These are phyloP conservation scores for Xylaria digitata DNA, from an alignment of 2,329 filamentous ascomycete species.

Conservation along the genomic window DNA sequence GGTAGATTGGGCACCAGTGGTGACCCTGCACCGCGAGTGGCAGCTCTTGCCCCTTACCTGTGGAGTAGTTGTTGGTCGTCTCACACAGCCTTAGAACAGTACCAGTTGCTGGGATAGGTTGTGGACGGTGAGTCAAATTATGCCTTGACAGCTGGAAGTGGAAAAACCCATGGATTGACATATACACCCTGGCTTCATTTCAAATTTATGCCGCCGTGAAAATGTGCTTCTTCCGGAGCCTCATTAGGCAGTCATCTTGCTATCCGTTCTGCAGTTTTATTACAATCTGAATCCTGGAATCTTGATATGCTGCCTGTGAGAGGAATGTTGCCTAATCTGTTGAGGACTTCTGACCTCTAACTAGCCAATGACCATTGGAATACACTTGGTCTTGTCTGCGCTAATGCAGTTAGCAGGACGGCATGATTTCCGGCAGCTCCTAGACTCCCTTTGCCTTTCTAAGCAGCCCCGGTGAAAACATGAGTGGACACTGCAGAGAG, in stretches of 20 bases:
- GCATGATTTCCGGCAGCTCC: constrained; percentile 12
- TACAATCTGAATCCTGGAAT: too few relatives aligned
- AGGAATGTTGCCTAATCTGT: too few relatives aligned
- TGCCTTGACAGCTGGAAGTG: constrained; percentile 11
- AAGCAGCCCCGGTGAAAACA: constrained; percentile 8
- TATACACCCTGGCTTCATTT: constrained; percentile 12
- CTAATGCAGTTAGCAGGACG: constrained; percentile 13
- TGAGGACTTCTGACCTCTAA: constrained; percentile 10
- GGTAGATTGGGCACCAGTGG: not conserved
- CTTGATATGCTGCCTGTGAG: too few relatives aligned
- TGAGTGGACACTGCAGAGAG: constrained; percentile 37
- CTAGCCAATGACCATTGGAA: constrained; percentile 9
- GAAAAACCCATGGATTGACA: constrained; percentile 9
- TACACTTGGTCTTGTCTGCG: constrained; percentile 5
- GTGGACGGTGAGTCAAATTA: constrained; percentile 9
- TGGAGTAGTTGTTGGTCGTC: constrained; percentile 7
- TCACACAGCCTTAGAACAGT: constrained; percentile 11
- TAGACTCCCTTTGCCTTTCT: constrained; percentile 7
- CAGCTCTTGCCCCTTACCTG: constrained; percentile 9
- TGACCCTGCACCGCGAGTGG: constrained; percentile 7
- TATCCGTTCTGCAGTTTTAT: constrained; percentile 13
- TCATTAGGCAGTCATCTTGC: constrained; percentile 10
- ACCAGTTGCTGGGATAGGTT: constrained; percentile 8
- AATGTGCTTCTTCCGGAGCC: constrained; percentile 6
- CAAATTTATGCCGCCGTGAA: constrained; percentile 7